A percentile compares a stretch with the other conserved stretches of the same genome.
phyloP scores from a whole-genome alignment of 768 basidiomycete genomes.

The Ephemerocybe angulata region DNA sequence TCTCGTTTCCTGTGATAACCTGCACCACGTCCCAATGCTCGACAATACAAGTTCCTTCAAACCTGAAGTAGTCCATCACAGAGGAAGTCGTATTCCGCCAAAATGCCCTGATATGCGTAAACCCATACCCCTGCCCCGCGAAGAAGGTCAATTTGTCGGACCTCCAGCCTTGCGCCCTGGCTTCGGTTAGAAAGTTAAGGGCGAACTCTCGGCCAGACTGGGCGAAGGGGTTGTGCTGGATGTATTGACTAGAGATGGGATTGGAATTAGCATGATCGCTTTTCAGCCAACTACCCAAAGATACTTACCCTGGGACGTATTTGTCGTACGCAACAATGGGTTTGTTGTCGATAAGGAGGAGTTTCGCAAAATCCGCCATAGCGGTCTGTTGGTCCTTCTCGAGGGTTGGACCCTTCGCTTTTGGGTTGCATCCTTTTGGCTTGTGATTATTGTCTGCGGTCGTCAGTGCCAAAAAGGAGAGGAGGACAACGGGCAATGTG shows the following conservation, averaged over 20 bases:
- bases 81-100: background rate
- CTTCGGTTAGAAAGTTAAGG: background rate
- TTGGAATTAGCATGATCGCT: background rate
- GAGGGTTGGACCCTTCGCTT: background rate
- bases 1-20: slow-evolving; percentile 1
- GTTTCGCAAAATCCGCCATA: background rate
- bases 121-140: slow-evolving; percentile 4
- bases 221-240: slow-evolving; percentile 4
- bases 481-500: too few relatives aligned
- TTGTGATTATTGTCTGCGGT: background rate
- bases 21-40: slow-evolving; percentile 10
- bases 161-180: background rate
- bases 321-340: background rate
- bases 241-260: background rate
- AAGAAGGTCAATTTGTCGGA: background rate
- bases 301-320: slow-evolving; percentile 4
- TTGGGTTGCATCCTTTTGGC: background rate
- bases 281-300: background rate
- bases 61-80: slow-evolving; percentile 6
- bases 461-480: too few relatives aligned
- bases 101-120: background rate
- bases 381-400: background rate
- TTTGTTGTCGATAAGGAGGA: background rate
- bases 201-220: slow-evolving; percentile 4
- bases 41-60: slow-evolving; percentile 4